phyloP scores from a whole-genome alignment of 805 yeast genomes.

The Starmerella stigmatis region DNA sequence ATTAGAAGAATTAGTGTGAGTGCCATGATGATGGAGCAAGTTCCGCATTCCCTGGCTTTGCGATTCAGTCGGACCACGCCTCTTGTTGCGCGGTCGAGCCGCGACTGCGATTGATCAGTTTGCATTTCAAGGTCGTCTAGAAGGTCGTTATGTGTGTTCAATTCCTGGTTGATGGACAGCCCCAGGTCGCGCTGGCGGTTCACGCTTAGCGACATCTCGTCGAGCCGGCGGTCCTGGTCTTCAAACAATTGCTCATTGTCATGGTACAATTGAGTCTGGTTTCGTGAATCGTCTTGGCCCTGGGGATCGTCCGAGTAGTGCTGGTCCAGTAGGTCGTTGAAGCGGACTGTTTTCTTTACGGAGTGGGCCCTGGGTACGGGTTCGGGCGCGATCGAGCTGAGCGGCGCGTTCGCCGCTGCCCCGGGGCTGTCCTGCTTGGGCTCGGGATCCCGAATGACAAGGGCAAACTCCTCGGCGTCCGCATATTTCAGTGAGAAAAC shows the following conservation, averaged over 20 bases:
- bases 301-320: background rate
- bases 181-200: constrained; percentile 33
- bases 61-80: constrained; percentile 32
- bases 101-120: constrained; percentile 30
- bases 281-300: background rate
- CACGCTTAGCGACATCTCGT: constrained; percentile 30
- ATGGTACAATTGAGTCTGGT: constrained; percentile 14
- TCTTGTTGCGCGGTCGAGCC: constrained; percentile 30
- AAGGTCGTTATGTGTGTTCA: constrained; percentile 31
- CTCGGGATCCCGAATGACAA: background rate
- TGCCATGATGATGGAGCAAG: constrained; percentile 29
- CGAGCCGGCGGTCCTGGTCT: constrained; percentile 35
- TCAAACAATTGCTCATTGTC: constrained; percentile 25
- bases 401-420: background rate
- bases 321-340: background rate
- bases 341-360: constrained; percentile 1
- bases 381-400: background rate
- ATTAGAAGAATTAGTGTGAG: constrained; percentile 27
- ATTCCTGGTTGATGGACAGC: constrained; percentile 33
- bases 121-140: constrained; percentile 33
- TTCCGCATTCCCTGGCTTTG: constrained; percentile 33
- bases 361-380: background rate
- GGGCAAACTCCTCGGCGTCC: background rate
- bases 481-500: constrained; percentile 13
- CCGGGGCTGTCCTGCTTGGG: background rate